Base-by-base conservation (phyloP, 495 filamentous ascomycete genomes). In the Penicillium herquei region DNA sequence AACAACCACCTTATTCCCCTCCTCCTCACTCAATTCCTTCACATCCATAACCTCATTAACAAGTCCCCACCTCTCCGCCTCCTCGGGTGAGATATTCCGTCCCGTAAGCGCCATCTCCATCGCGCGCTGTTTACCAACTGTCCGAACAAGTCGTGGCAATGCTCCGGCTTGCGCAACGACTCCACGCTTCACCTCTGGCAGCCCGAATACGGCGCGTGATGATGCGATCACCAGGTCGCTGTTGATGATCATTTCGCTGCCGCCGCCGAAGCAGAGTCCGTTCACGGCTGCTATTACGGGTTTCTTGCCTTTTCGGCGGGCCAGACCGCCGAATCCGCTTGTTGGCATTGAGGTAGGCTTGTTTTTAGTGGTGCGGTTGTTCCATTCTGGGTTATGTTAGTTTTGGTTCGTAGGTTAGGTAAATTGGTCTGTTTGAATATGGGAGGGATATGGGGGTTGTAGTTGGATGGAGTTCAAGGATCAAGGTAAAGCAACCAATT, bases 231-330 rank as follows among this genome's bases (percentile, higher is more conserved):
- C 83, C 12, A 92, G 52, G 65, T 94, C 90, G 47, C 77, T 77
- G 57, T 92, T 92, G n/a, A 87, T 72, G 8, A 83, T 74, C 73
- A 89, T 87, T 67, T 94, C 90, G 53, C 82, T 77, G 1, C 89
- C 90, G 13, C 89, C 90, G n/a, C 90, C 90, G 37, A 88, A 76
- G 57, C 81, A 83, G 13, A 88, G 62, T 1, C 90, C 90, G 59
- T 90, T 87, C 16, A 92, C 83, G 1, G 90, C 90, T 11, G 81
- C 81, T 43, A 94, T 82, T 8, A 93, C 69, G n/a, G 89, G 90
- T 53, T 78, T 78, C 34, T 66, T 70, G 49, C 78, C 79, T 7
- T 56, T 68, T 21, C 84, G 76, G 7, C 82, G 77, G 6, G 72
- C 67, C 7, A 78, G 63, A 0, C 75, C 75, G 33, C 71, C 71